Conservation (phyloP, 305 asterid genomes). For the Solanum aculeatissimum region DNA sequence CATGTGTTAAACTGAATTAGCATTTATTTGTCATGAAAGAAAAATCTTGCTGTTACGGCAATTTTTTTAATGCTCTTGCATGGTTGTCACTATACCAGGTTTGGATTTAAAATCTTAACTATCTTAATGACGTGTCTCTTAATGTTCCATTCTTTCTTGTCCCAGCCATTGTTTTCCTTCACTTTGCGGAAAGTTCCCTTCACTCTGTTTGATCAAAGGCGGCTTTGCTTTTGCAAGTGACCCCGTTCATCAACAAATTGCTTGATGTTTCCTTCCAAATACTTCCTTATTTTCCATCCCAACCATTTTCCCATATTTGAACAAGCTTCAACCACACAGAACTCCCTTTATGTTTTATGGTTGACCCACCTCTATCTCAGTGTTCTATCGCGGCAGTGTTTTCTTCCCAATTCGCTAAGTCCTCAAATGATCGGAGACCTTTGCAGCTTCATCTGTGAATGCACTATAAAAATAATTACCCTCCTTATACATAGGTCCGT, state of each 20-base stretch:
- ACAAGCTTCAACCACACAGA: not conserved
- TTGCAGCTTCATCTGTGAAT: not conserved
- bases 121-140: not conserved
- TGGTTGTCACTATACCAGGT: not conserved
- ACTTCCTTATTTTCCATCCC: not conserved
- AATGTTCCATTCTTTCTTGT: not conserved
- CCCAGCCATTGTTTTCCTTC: not conserved
- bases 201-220: not conserved
- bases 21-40: not conserved
- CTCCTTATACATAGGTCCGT: not conserved
- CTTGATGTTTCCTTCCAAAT: not conserved
- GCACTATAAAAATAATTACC: not conserved
- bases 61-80: not conserved
- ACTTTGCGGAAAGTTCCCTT: not conserved
- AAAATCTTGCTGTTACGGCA: not conserved
- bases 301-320: not conserved
- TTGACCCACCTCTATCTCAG: not conserved
- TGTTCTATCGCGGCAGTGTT: not conserved
- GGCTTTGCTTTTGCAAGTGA: not conserved
- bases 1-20: not conserved
- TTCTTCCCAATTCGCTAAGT: not conserved
- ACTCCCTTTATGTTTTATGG: not conserved
- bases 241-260: not conserved
- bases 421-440: not conserved
- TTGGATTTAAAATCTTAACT: not conserved